These are phyloP conservation scores for Halophytophthora polymorphica DNA, from an alignment of 352 stramenopile species.

Conservation along the genomic window DNA sequence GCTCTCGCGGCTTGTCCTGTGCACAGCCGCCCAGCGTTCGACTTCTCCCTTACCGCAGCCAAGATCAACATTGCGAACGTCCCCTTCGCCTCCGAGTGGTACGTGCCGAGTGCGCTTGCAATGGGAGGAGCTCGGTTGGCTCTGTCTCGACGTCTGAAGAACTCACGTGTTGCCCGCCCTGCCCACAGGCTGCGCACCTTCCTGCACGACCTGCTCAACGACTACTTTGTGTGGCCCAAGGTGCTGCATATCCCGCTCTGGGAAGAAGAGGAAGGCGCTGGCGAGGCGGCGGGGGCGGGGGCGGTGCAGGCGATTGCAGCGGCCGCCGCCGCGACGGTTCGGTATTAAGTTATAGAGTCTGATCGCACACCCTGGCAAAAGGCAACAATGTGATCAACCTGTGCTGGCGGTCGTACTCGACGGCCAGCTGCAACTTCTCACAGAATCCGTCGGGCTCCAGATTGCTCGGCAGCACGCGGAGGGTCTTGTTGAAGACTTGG, in stretches of 20 bases:
- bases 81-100: conserved; percentile 80
- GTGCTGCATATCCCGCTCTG: conserved; percentile 67
- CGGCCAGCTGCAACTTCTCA: too few species aligned
- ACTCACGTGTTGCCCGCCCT: not conserved
- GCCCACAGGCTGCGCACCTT: conserved; percentile 64
- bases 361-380: too few species aligned
- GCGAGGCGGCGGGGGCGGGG: not conserved
- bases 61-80: conserved; percentile 86
- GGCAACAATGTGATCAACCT: too few species aligned
- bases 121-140: too few species aligned
- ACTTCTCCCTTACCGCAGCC: conserved; percentile 75
- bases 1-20: not conserved
- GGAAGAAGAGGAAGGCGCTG: conserved; percentile 37
- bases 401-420: too few species aligned
- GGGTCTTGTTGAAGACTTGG: too few species aligned
- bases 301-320: not conserved
- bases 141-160: too few species aligned
- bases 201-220: conserved; percentile 65
- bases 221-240: conserved; percentile 80
- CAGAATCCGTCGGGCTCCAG: too few species aligned
- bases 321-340: too few species aligned
- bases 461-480: too few species aligned
- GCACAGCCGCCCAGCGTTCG: conserved; percentile 57
- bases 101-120: conserved; percentile 8
- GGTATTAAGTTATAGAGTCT: too few species aligned